Percentiles rank a stretch among this genome's conserved stretches.
Evolutionary conservation across 176 grass and related monocot genomes (phyloP).

Genomic region (Triticum timopheevii): DNA sequence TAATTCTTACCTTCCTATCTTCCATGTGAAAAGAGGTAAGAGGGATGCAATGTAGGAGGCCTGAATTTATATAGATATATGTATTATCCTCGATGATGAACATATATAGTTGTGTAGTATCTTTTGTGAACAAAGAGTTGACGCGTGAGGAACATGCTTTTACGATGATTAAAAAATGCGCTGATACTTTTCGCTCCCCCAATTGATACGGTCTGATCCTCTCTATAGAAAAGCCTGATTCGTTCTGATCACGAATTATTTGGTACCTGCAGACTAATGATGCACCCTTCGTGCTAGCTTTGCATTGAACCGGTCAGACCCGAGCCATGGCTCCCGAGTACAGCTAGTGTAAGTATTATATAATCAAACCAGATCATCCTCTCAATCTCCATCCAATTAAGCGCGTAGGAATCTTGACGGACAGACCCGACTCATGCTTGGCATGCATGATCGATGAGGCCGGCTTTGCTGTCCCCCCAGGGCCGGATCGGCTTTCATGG

Average conservation of each 20-base stretch:
- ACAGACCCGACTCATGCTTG: slow-evolving; percentile 42
- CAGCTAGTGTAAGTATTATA: not conserved
- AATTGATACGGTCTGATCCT: slow-evolving; percentile 2
- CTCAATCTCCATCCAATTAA: slow-evolving; percentile 23
- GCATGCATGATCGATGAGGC: slow-evolving; percentile 27
- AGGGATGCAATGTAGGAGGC: not conserved
- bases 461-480: slow-evolving; percentile 29
- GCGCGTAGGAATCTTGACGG: slow-evolving; percentile 41
- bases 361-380: slow-evolving; percentile 37
- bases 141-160: slow-evolving; percentile 11
- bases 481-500: slow-evolving; percentile 37
- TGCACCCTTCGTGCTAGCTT: slow-evolving; percentile 12
- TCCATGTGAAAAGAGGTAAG: no score
- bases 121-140: slow-evolving; percentile 10
- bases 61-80: not conserved
- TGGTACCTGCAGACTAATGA: not conserved
- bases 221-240: not conserved
- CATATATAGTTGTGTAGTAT: not conserved
- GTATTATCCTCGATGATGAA: not conserved
- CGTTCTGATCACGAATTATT: not conserved
- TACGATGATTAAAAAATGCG: not conserved
- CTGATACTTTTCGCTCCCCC: not conserved
- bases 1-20: no score
- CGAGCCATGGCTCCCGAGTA: not conserved
- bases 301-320: not conserved